Conservation (phyloP, 2,329 filamentous ascomycete genomes). For the Xylaria hypoxylon region DNA sequence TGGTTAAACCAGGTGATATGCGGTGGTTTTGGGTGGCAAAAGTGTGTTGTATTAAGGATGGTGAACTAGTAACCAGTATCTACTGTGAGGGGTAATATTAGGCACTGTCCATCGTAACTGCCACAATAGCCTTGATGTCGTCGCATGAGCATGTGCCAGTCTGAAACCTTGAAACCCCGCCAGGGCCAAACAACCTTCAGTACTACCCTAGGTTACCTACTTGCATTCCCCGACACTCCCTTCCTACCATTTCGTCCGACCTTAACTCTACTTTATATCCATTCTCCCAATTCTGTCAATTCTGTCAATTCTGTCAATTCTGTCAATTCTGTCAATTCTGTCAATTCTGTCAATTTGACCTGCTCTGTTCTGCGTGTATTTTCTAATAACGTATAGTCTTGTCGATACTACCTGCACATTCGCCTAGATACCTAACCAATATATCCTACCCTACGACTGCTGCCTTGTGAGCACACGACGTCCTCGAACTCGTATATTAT, state of each 20-base stretch:
- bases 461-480: conserved; percentile 10
- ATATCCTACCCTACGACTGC: neutral
- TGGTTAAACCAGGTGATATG: too few relatives aligned
- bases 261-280: neutral
- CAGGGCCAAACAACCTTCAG: conserved; percentile 20
- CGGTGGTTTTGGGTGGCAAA: too few relatives aligned
- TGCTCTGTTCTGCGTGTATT: conserved; percentile 11
- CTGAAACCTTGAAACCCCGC: conserved; percentile 40
- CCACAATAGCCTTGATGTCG: conserved; percentile 12
- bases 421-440: neutral
- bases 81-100: too few relatives aligned
- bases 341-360: neutral
- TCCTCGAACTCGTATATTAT: conserved; percentile 16
- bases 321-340: neutral
- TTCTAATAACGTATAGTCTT: neutral
- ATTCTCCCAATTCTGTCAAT: neutral
- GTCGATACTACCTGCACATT: conserved; percentile 9
- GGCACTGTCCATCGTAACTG: too few relatives aligned
- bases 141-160: conserved; percentile 39
- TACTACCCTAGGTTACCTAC: neutral
- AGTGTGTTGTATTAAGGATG: too few relatives aligned
- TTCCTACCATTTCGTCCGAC: conserved; percentile 10
- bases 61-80: too few relatives aligned
- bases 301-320: neutral
- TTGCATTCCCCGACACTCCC: conserved; percentile 6